Percentiles rank a stretch among this genome's conserved stretches.
Conservation (phyloP, 2,329 filamentous ascomycete genomes). For the Diplodia scrobiculata region DNA sequence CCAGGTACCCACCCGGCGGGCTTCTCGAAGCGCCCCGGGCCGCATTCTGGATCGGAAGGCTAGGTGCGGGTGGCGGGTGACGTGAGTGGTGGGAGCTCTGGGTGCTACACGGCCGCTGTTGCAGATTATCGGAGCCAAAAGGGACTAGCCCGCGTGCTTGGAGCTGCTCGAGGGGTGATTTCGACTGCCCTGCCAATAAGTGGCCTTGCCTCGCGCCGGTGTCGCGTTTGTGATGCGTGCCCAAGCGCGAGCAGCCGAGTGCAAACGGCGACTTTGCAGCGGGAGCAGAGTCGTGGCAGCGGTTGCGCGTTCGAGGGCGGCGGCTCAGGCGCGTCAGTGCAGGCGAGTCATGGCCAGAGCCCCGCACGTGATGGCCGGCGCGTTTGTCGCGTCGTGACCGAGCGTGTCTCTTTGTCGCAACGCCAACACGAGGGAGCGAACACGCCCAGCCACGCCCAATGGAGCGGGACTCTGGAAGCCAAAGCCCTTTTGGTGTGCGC, state of each 20-base stretch:
- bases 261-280: not conserved
- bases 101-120: constrained; percentile 6
- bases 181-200: constrained; percentile 12
- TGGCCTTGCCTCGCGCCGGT: not conserved
- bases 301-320: not conserved
- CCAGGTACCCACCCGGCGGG: not conserved
- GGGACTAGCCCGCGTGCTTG: constrained; percentile 9
- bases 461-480: constrained; percentile 15
- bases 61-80: constrained; percentile 5
- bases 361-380: constrained; percentile 27
- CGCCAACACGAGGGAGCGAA: constrained; percentile 22
- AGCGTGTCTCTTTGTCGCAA: constrained; percentile 23
- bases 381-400: constrained; percentile 3
- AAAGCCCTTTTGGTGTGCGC: constrained; percentile 23
- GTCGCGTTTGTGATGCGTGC: constrained; percentile 19
- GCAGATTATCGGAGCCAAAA: constrained; percentile 7
- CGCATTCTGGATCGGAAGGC: not conserved
- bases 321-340: not conserved
- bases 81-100: constrained; percentile 4
- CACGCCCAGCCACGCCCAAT: constrained; percentile 28
- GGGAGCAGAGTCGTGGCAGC: not conserved
- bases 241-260: not conserved
- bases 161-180: not conserved
- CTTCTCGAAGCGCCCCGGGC: not conserved
- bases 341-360: constrained; percentile 1